A percentile compares a stretch with the other conserved stretches of the same genome.
Conservation (phyloP, 352 stramenopile species). For the Phytophthora syringae region DNA sequence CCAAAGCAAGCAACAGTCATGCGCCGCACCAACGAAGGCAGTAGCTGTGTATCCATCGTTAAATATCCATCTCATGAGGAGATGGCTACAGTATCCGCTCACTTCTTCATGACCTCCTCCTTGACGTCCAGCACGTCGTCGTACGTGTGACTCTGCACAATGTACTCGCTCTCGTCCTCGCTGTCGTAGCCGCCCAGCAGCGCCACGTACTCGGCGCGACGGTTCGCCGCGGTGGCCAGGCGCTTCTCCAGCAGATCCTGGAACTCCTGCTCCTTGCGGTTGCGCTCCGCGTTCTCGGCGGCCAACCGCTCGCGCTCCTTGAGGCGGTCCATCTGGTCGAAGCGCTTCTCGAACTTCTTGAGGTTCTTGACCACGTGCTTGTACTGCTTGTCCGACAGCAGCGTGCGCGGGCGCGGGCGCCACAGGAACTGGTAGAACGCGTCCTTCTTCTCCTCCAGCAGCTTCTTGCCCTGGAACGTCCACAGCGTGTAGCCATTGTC, state of each 20-base stretch:
- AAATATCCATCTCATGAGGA: slow-evolving; percentile 31
- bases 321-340: slow-evolving; percentile 87
- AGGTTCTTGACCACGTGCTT: slow-evolving; percentile 97
- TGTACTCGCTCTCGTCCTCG: slow-evolving; percentile 86
- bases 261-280: slow-evolving; percentile 74
- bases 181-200: slow-evolving; percentile 83
- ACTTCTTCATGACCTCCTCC: slow-evolving; percentile 82
- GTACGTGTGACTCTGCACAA: slow-evolving; percentile 76
- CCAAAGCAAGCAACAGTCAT: not conserved
- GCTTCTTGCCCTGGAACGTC: slow-evolving; percentile 97
- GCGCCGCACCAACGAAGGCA: slow-evolving; percentile 1
- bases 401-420: slow-evolving; percentile 93
- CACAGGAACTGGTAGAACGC: slow-evolving; percentile 96
- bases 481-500: slow-evolving; percentile 99
- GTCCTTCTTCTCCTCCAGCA: slow-evolving; percentile 96
- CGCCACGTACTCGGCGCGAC: slow-evolving; percentile 70
- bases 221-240: slow-evolving; percentile 25
- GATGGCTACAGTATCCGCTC: slow-evolving; percentile 21
- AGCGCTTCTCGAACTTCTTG: slow-evolving; percentile 96
- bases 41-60: slow-evolving; percentile 16
- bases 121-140: slow-evolving; percentile 74
- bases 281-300: slow-evolving; percentile 71
- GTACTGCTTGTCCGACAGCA: slow-evolving; percentile 94
- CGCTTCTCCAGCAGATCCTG: slow-evolving; percentile 68
- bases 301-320: slow-evolving; percentile 82